Conservation (phyloP, 2,329 filamentous ascomycete genomes). For the Sclerotinia minor region DNA sequence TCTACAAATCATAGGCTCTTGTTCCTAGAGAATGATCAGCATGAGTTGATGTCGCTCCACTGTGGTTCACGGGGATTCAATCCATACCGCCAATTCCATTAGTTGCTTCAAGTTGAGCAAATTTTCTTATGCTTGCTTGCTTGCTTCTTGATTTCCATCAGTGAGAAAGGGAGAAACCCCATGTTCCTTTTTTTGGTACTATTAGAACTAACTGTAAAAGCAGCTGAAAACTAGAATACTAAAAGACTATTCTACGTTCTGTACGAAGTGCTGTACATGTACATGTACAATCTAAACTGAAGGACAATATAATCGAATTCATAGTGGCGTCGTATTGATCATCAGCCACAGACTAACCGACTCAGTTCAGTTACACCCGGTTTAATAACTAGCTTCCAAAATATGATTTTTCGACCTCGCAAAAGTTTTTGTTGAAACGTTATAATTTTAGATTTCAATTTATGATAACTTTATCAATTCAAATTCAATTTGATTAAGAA, state of each 20-base stretch:
- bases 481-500: too few species aligned
- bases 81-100: conserved; percentile 15
- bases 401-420: too few species aligned
- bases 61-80: conserved; percentile 13
- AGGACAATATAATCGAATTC: not conserved
- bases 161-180: not conserved
- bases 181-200: not conserved
- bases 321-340: not conserved
- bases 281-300: not conserved
- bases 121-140: conserved; percentile 2
- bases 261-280: too few species aligned
- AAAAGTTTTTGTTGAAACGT: too few species aligned
- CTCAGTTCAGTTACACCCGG: not conserved
- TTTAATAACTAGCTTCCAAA: too few species aligned
- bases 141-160: not conserved
- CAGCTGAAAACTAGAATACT: not conserved
- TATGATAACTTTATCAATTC: too few species aligned
- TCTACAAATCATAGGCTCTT: conserved; percentile 19
- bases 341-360: not conserved
- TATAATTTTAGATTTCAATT: too few species aligned
- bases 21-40: not conserved
- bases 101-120: conserved; percentile 19
- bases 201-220: not conserved
- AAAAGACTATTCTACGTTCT: conserved; percentile 3
- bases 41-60: conserved; percentile 20